Evolutionary conservation across 2,329 filamentous ascomycete species (phyloP), one percentile per base, ranked within the genome.

Genomic region (Sclerotiophoma versabilis): DNA sequence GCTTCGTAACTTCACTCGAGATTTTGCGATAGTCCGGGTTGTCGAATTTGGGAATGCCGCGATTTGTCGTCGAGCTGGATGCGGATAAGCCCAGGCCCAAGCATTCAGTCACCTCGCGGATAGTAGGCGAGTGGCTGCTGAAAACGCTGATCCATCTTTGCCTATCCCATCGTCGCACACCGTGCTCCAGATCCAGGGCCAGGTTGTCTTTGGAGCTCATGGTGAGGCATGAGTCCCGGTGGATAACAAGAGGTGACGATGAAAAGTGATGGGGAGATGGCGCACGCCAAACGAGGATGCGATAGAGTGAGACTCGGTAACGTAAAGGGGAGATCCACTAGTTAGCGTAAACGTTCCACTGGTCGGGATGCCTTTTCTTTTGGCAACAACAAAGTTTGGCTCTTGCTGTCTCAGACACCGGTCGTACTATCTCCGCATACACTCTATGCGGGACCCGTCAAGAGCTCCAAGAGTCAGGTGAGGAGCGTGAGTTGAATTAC

Each of bases 21-120:
- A 74, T 63, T 57, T 70, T 72, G 55, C 66, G 67, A 58, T 70
- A 72, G 38, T 74, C 70, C 23, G 71, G 71, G 34, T 72, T 72
- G 64, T 74, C 71, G 65, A 74, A 74, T 43, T 74, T 74, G 51
- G 70, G 70, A 48, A 74, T 74, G 60, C 71, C 71, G 49, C 70
- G 69, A 56, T 73, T 73, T 37, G 70, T 72, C 39, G 68, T 73
- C 19, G 67, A 71, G 53, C 66, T 68, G n/a, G 69, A 70, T 39
- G 70, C 68, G 17, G 68, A 71, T 36, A 72, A 56, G 56, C 69
- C 70, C 38, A 74, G 62, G 37, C 71, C 71, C 42, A 74, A 59
- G 53, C 68, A 72, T 58, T 74, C 71, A 36, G 70, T 73, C 23
- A 74, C 69, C 58, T 74, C 69, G 59, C 71, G 71, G 56, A 74